Base-by-base conservation (phyloP, 306 rosid species). In the Clitoria ternatea region DNA sequence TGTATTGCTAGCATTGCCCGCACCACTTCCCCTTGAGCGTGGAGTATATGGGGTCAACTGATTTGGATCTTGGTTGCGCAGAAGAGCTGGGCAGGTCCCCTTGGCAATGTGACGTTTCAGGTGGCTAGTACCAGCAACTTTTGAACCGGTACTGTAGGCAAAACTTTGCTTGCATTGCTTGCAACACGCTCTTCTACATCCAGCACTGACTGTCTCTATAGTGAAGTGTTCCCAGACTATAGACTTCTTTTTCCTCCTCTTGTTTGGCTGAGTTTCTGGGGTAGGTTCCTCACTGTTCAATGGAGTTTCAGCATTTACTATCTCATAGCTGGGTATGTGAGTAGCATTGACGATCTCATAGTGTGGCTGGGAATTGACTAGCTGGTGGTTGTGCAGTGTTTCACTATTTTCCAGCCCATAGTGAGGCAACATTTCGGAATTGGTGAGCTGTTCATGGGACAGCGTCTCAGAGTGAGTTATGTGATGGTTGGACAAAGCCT, bases 51-150 rank as follows among this genome's bases (percentile, higher is more conserved):
- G 84, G 45, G 75, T 50, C 56, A 49, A 55, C 6, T 86, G 88
- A 78, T 83, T 89, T 67, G 67, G 92, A 61, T 80, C 91, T 82
- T 85, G 96, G 74, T 55, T 81, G 53, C 96, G 96, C 27, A 86
- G 79, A 70, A 92, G 85, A 5, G 91, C 91, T 17, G 90, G 70
- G 77, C 99, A 94, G 20, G 88, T 82, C 53, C 99, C 99, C 84
- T 87, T 94, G 26, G 96, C 92, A 77, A 94, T 91, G 77, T 94
- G 99, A 39, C 99, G 89, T 79, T 90, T 91, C 64, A 94, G 90
- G 80, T 94, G 99, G 85, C 97, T 94, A 42, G 97, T 94, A 30
- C 97, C 97, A 10, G 96, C 97, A 65, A 94, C 99, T 85, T 90
- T 90, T 17, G 96, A 77, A 79, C 97, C 99, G 0, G 97, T 94